Evolutionary conservation across 257 asterid species (phyloP).

Genomic region (Rehmannia glutinosa): DNA sequence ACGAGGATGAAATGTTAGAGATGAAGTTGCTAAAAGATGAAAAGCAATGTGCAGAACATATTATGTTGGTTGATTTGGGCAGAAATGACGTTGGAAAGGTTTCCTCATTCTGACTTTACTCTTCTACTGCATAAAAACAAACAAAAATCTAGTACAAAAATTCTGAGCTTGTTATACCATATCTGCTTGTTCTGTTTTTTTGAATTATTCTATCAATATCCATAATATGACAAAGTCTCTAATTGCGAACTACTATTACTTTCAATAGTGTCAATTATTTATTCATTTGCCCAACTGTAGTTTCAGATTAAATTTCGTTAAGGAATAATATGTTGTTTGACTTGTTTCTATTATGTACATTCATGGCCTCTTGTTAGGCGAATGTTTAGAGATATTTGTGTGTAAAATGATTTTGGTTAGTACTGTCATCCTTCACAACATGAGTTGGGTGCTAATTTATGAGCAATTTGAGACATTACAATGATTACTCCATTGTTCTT

Average conservation of each 20-base stretch:
- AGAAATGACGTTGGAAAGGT: slow-evolving; percentile 95
- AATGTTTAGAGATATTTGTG: background rate
- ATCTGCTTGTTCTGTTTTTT: slow-evolving; percentile 1
- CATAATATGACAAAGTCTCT: slow-evolving; percentile 6
- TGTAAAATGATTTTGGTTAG: background rate
- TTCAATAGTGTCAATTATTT: background rate
- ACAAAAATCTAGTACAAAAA: background rate
- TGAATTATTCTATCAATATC: background rate
- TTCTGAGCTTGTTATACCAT: background rate
- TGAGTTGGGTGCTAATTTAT: background rate
- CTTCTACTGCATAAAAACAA: background rate
- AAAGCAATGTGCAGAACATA: slow-evolving; percentile 81
- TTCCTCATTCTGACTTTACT: background rate
- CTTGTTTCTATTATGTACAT: background rate
- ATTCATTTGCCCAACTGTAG: background rate
- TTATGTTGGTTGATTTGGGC: slow-evolving; percentile 88
- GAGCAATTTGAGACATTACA: background rate
- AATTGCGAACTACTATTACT: background rate
- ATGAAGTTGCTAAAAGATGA: slow-evolving; percentile 53
- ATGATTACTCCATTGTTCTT: background rate
- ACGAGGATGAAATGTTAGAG: slow-evolving; percentile 69
- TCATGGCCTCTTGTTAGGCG: background rate
- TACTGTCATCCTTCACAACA: background rate
- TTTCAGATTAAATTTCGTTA: background rate
- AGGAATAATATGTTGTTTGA: background rate